phyloP scores from a whole-genome alignment of 2,329 filamentous ascomycete genomes.

The Calonectria pseudoreteaudii region DNA sequence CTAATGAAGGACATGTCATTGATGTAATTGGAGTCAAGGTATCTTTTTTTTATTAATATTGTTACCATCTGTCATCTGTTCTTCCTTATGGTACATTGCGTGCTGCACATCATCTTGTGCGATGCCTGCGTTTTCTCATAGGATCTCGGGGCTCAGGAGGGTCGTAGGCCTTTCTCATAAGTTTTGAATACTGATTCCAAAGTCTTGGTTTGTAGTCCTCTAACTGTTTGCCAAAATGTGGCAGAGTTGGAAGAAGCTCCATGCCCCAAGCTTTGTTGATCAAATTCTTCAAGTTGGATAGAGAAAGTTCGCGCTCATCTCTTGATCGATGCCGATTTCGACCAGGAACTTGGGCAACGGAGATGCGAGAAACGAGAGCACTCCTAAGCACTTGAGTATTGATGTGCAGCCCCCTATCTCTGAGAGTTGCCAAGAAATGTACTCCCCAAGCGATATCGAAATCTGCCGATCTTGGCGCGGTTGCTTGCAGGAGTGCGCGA shows the following conservation, averaged over 20 bases:
- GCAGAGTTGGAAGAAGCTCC: constrained; percentile 42
- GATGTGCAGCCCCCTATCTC: constrained; percentile 51
- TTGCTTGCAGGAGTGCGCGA: constrained; percentile 22
- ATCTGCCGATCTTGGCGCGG: constrained; percentile 29
- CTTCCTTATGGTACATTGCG: constrained; percentile 8
- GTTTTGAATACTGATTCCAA: constrained; percentile 44
- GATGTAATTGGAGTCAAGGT: constrained; percentile 44
- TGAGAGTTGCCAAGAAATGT: constrained; percentile 48
- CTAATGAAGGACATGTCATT: constrained; percentile 38
- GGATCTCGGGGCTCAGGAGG: constrained; percentile 5
- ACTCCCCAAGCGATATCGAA: constrained; percentile 53
- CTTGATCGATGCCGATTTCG: constrained; percentile 43
- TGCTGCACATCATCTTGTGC: constrained; percentile 1
- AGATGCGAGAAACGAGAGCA: constrained; percentile 45
- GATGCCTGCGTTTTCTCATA: background rate
- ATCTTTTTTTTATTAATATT: constrained; percentile 39
- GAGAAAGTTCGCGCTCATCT: constrained; percentile 46
- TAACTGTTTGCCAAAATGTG: constrained; percentile 41
- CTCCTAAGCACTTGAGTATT: constrained; percentile 47
- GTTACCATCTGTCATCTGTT: constrained; percentile 29
- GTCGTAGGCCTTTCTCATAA: constrained; percentile 46
- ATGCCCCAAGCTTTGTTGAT: constrained; percentile 51
- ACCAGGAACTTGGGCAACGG: constrained; percentile 43
- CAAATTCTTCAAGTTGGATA: constrained; percentile 45
- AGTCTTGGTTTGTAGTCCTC: constrained; percentile 45